Evolutionary conservation across 345 rosid genomes (phyloP).

Genomic region (Melastoma malabathricum): DNA sequence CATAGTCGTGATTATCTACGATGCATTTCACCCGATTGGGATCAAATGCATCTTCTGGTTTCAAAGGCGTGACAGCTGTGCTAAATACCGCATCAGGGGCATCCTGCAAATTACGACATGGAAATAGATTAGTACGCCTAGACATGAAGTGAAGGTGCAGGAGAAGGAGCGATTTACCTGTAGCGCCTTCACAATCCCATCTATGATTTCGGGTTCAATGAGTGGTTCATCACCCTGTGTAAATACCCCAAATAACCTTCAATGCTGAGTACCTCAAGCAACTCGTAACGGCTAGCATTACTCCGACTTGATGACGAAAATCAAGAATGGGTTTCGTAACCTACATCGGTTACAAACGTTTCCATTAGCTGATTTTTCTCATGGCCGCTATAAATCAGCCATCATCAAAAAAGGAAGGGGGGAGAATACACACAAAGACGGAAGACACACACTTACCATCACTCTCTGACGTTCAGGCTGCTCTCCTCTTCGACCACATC

Average conservation of each 20-base stretch:
- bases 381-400: too few relatives aligned
- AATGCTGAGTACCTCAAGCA: background rate
- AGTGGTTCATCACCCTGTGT: conserved; percentile 95
- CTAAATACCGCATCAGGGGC: conserved; percentile 99
- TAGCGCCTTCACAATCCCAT: conserved; percentile 83
- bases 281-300: too few relatives aligned
- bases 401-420: too few relatives aligned
- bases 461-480: too few relatives aligned
- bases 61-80: conserved; percentile 80
- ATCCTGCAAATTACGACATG: conserved; percentile 25
- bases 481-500: too few relatives aligned
- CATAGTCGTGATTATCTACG: conserved; percentile 70
- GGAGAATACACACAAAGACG: too few relatives aligned
- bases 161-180: conserved; percentile 33
- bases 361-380: too few relatives aligned
- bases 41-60: conserved; percentile 83
- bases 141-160: background rate
- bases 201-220: conserved; percentile 86
- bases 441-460: too few relatives aligned
- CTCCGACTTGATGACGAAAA: too few relatives aligned
- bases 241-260: conserved; percentile 31
- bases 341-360: too few relatives aligned
- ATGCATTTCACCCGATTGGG: conserved; percentile 91
- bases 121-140: background rate
- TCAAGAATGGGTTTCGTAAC: too few relatives aligned